Evolutionary conservation across 2,329 filamentous ascomycete species (phyloP), one percentile per base, ranked within the genome.

Genomic region (Sporothrix brunneoviolacea): DNA sequence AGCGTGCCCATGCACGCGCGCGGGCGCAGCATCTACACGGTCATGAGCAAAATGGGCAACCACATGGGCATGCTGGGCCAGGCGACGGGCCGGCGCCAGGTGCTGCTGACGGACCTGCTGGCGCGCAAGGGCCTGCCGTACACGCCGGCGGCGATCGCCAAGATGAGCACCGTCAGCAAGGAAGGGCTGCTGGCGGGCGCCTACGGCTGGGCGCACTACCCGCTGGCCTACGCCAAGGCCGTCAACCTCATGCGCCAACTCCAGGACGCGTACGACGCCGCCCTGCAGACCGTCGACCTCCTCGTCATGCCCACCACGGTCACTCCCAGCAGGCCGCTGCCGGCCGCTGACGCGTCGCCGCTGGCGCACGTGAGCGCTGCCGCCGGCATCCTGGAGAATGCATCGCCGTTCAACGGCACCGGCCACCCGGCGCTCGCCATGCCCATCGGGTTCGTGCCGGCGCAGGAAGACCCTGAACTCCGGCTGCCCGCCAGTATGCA

Each of bases 381-480:
- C 2, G 66, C 75, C 43, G 71, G 71, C 3, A 65, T 68, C 13
- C 72, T 69, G 13, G 60, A 66, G 49, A 74, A 71, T 42, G 70
- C 71, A 0, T 67, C 65, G 43, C 65, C 68, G 8, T 76, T 76
- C 58, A 75, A 76, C 61, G 59, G 69, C 4, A 75, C 71, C 4
- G 73, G 72, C 0, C 73, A 76, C 61, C 72, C 72, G 5, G 73
- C 65, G 0, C 58, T 76, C 59, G 69, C 62, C 40, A 68, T 77
- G 47, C 73, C 73, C 9, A 66, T 66, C 30, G 59, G 70, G 9
- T 64, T 58, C 57, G 59, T 56, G 0, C 42, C 19, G 13, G 57
- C 54, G 3, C 48, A 43, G 9, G 56, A 55, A 10, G 55, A 49
- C 2, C 37, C 48, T 15, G 33, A 16, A 9, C 45, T 66, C 19